Evolutionary conservation across 768 basidiomycete genomes (phyloP), one percentile per base, ranked within the genome.

Genomic region (Boletus bicolor): DNA sequence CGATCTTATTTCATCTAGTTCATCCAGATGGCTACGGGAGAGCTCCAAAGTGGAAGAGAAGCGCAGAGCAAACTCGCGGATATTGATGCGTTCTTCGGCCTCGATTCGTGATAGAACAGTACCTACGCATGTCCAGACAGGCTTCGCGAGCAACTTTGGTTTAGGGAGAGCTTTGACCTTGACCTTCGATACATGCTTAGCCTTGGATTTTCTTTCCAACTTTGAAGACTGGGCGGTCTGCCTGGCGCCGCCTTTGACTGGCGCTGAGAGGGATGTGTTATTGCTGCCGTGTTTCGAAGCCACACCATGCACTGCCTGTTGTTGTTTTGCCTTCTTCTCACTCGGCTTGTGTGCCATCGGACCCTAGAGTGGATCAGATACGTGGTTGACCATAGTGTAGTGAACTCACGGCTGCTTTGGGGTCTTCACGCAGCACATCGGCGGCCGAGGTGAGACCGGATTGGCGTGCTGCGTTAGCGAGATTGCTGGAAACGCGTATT

Each of bases 11-110:
- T 77, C 76, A 30, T 89, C 88, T 8, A 92, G 71, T 55, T 90
- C 86, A 44, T 86, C 82, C 5, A 86, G 66, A 52, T 84, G 79
- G 3, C 69, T 78, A 76, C 46, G 82, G 66, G 41, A 79, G 24
- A 71, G 62, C 73, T 82, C 80, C 60, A 85, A 68, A 15, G 82
- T 53, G 30, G 75, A 73, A 1, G 76, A 74, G 59, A 91, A 91
- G 35, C 90, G 79, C 45, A 87, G 65, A 11, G 82, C 65, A 66
- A 91, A 93, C 69, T 92, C 90, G 54, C 90, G 83, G 42, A 91
- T 85, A 60, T 82, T 75, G 45, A 91, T 79, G 10, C 89, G 83
- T 28, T 79, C 76, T 58, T 87, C 78, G 1, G 79, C 82, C 39
- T 82, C 79, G 1, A 73, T 64, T 38, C 74, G 71, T 6, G 75